Conservation (phyloP, 2,329 filamentous ascomycete genomes). For the Scedosporium minutisporum region DNA sequence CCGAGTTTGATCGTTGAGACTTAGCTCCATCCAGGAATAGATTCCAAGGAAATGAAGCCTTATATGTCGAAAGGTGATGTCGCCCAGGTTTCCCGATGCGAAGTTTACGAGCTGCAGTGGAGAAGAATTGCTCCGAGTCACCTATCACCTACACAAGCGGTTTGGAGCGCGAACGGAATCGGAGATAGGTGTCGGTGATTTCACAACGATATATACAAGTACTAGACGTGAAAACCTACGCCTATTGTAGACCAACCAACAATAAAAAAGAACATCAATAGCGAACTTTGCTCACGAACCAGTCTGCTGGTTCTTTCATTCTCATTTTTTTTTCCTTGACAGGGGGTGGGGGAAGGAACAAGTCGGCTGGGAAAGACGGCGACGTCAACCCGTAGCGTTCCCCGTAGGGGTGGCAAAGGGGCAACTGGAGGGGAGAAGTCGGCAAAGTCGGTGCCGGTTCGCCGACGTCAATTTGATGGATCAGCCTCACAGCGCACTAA, state of each 20-base stretch:
- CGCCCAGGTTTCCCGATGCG: background rate
- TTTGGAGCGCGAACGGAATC: background rate
- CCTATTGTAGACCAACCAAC: no score
- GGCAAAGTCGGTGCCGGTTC: background rate
- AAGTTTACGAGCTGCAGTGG: background rate
- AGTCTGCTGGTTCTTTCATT: no score
- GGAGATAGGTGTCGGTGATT: background rate
- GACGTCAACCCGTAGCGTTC: background rate
- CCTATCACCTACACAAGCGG: background rate
- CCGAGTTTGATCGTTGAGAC: no score
- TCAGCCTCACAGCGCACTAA: background rate
- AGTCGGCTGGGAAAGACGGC: no score
- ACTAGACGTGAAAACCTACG: no score
- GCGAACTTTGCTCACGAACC: no score
- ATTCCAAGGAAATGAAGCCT: background rate
- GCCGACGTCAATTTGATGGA: background rate
- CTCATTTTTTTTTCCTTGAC: background rate
- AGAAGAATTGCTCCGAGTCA: background rate
- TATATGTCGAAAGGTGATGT: background rate
- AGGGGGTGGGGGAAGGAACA: background rate
- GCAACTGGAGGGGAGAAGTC: background rate
- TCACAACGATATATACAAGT: background rate
- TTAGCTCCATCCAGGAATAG: background rate
- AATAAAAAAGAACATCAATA: no score
- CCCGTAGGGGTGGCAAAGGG: background rate